Conservation (phyloP, 352 stramenopile genomes). For the Pythium rishiriense region DNA sequence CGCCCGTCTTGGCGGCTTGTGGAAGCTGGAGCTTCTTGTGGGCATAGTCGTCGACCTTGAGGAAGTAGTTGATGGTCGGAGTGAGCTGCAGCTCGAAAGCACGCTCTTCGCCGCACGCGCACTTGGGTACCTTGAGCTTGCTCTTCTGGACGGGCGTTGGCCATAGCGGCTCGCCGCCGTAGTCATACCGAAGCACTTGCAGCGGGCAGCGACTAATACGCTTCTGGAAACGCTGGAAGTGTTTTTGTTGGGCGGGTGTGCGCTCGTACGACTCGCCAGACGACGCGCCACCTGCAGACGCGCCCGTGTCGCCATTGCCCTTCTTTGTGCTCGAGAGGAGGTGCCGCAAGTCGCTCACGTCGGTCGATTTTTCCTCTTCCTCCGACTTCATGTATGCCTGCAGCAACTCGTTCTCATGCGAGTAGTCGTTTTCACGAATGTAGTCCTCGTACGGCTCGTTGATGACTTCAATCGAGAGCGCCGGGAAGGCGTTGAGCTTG, state of each 20-base stretch:
- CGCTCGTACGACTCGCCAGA: slow-evolving; percentile 79
- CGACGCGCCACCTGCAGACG: slow-evolving; percentile 15
- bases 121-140: slow-evolving; percentile 51
- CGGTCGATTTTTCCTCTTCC: slow-evolving; percentile 74
- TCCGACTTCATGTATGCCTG: slow-evolving; percentile 82
- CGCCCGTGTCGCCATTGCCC: slow-evolving; percentile 20
- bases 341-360: slow-evolving; percentile 56
- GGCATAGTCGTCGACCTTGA: slow-evolving; percentile 77
- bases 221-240: slow-evolving; percentile 88
- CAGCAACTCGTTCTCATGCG: slow-evolving; percentile 70
- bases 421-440: slow-evolving; percentile 59
- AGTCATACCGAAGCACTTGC: slow-evolving; percentile 85
- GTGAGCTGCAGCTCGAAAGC: slow-evolving; percentile 82
- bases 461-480: slow-evolving; percentile 68
- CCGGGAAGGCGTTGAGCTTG: slow-evolving; percentile 45
- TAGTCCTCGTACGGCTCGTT: slow-evolving; percentile 79
- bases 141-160: slow-evolving; percentile 41
- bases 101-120: slow-evolving; percentile 60
- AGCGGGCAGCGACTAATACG: slow-evolving; percentile 74
- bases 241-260: slow-evolving; percentile 65
- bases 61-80: slow-evolving; percentile 86
- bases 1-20: neutral
- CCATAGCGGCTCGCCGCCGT: slow-evolving; percentile 83
- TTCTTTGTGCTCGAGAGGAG: slow-evolving; percentile 66
- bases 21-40: slow-evolving; percentile 16